Base-by-base conservation (phyloP, 1,139 yeast species). In the Hyphopichia buzzinii region DNA sequence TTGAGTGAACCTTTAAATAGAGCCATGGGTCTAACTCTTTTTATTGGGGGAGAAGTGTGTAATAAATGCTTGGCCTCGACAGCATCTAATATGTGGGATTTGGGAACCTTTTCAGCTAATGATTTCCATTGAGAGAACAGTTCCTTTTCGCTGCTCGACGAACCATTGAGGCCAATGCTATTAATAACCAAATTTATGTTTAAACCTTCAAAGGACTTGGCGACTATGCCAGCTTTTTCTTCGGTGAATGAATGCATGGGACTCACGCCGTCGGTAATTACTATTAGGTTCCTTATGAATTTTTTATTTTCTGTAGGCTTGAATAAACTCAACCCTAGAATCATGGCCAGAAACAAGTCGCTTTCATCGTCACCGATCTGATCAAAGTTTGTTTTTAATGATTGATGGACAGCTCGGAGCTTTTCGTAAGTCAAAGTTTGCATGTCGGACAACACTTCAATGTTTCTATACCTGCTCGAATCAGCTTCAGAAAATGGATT, bases 221-320 rank as follows among this genome's bases (percentile, higher is more conserved):
- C 31, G 13, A 33, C 17, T 6, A 15, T 14, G 4, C 17, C 17
- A 4, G 15, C 11, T 5, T n/a, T 35, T 5, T 36, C 47, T 0
- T 48, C 19, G 3, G 50, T 47, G 27, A 40, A 44, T 5, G 54
- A 40, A 3, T 30, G 25, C 17, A 53, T 35, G 1, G 40, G 36
- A 2, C 40, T 31, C 17, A 42, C 45, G 1, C 60, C 74, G 41
- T 71, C 67, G 8, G 84, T 69, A 14, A 79, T 53, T 4, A 81
- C 59, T 24, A 74, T 64, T 22, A 81, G 52, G 44, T 61, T 66
- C n/a, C 74, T 44, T 1, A 50, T 44, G 43, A 55, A 68, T 37
- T 61, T 58, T 28, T 63, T 57, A 19, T 49, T 50, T 35, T 52
- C 44, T 13, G 67, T 64, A 11, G 49, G 52, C 30, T 53, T 49